These are phyloP conservation scores for Ascocoryne sarcoides DNA, from an alignment of 2,329 filamentous ascomycete species.

Conservation along the genomic window DNA sequence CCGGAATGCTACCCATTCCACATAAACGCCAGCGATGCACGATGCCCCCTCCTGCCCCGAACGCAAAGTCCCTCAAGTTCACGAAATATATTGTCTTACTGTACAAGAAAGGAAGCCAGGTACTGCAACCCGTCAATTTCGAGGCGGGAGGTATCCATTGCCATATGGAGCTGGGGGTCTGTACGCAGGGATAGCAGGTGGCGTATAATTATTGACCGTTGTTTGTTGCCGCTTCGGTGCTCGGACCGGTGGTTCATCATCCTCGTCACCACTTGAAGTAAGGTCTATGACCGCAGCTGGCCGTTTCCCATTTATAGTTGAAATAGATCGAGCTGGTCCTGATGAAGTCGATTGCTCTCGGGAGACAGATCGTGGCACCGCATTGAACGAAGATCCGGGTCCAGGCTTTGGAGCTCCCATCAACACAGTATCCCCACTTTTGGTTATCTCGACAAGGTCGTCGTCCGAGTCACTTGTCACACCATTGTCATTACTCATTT, in stretches of 20 bases:
- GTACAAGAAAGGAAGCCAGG: too few species aligned
- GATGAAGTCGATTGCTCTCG: conserved; percentile 33
- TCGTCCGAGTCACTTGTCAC: conserved; percentile 34
- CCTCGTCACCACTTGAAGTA: conserved; percentile 44
- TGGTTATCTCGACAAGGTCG: conserved; percentile 41
- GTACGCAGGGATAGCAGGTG: not conserved
- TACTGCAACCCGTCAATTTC: too few species aligned
- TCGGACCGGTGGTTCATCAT: conserved; percentile 33
- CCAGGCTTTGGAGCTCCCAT: conserved; percentile 15
- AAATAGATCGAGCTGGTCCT: conserved; percentile 9
- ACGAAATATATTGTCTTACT: too few species aligned
- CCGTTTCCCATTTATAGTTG: conserved; percentile 31
- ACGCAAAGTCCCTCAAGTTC: too few species aligned
- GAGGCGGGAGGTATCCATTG: not conserved
- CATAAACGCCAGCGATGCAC: too few species aligned
- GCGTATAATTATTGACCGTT: not conserved
- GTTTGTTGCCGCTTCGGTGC: conserved; percentile 25
- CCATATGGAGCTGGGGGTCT: too few species aligned
- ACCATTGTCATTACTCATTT: conserved; percentile 12
- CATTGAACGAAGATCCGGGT: conserved; percentile 17
- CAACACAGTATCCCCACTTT: conserved; percentile 25
- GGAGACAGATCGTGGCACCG: conserved; percentile 6
- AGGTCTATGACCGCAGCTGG: conserved; percentile 43
- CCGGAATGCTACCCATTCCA: too few species aligned
- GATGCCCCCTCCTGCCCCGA: too few species aligned